Conservation (phyloP, 352 stramenopile species). For the Globisporangium orthogonon region DNA sequence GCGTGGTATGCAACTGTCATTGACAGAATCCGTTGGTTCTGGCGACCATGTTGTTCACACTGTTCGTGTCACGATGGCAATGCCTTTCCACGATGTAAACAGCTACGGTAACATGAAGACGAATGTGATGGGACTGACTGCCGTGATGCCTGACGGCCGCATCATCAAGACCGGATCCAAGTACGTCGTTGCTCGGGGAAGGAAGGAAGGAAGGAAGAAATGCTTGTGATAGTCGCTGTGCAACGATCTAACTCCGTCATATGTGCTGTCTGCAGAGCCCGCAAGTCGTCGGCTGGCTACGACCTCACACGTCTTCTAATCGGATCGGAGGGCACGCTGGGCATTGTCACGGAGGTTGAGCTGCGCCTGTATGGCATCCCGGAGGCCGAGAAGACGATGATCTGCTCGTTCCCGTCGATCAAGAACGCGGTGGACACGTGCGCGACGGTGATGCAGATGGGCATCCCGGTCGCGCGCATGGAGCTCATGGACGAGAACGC, state of each 20-base stretch:
- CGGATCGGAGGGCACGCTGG: slow-evolving; percentile 94
- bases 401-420: slow-evolving; percentile 92
- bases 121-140: slow-evolving; percentile 92
- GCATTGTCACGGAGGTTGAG: slow-evolving; percentile 93
- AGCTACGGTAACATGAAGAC: slow-evolving; percentile 97
- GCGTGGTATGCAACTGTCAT: not conserved
- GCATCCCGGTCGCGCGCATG: slow-evolving; percentile 82
- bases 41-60: not conserved
- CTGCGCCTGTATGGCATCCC: slow-evolving; percentile 93
- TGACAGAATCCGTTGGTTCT: not conserved
- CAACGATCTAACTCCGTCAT: not conserved
- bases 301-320: slow-evolving; percentile 94
- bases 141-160: slow-evolving; percentile 86
- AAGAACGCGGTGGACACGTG: slow-evolving; percentile 81
- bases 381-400: slow-evolving; percentile 85
- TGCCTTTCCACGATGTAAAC: not conserved
- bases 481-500: slow-evolving; percentile 84
- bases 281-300: slow-evolving; percentile 97
- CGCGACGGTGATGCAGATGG: slow-evolving; percentile 84
- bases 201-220: too few species aligned
- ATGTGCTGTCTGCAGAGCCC: slow-evolving; percentile 34
- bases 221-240: not conserved
- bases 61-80: not conserved
- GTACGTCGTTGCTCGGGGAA: slow-evolving; percentile 15
- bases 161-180: slow-evolving; percentile 89